Evolutionary conservation across 768 basidiomycete genomes (phyloP).

Genomic region (Hypholoma sublateritium): DNA sequence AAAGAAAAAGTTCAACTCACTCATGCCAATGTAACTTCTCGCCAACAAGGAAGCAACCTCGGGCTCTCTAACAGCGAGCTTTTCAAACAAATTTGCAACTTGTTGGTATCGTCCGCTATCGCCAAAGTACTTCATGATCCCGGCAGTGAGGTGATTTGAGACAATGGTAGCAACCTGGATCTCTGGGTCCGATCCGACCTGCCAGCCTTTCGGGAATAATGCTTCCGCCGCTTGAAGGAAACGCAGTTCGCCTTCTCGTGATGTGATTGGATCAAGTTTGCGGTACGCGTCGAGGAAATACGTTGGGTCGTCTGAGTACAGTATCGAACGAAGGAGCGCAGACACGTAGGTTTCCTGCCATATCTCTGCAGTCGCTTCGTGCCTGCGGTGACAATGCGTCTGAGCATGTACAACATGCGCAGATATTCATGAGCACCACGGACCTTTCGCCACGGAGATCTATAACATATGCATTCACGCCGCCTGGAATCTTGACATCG

Average conservation of each 20-base stretch:
- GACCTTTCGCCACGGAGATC: conserved; percentile 94
- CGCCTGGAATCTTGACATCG: conserved; percentile 98
- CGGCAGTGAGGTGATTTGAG: conserved; percentile 94
- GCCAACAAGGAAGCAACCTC: conserved; percentile 89
- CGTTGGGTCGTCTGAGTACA: conserved; percentile 94
- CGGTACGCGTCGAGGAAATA: conserved; percentile 92
- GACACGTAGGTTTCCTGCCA: conserved; percentile 99
- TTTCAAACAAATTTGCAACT: conserved; percentile 93
- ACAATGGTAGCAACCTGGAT: conserved; percentile 97
- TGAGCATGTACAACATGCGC: not conserved
- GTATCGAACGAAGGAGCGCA: conserved; percentile 84
- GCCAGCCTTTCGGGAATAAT: conserved; percentile 93
- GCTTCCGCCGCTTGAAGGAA: conserved; percentile 91
- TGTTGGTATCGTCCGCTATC: conserved; percentile 85
- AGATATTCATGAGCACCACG: conserved; percentile 22
- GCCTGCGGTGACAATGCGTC: conserved; percentile 42
- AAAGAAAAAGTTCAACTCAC: conserved; percentile 47
- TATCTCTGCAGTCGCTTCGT: conserved; percentile 86
- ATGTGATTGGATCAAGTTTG: conserved; percentile 92
- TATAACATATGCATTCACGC: conserved; percentile 91
- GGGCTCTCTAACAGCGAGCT: conserved; percentile 79
- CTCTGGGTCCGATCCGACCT: conserved; percentile 97
- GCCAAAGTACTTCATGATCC: conserved; percentile 95
- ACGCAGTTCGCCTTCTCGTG: conserved; percentile 82
- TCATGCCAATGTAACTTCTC: conserved; percentile 94